Evolutionary conservation across 192 early-diverging fungal genomes (phyloP).

Genomic region (Diversispora epigaea): DNA sequence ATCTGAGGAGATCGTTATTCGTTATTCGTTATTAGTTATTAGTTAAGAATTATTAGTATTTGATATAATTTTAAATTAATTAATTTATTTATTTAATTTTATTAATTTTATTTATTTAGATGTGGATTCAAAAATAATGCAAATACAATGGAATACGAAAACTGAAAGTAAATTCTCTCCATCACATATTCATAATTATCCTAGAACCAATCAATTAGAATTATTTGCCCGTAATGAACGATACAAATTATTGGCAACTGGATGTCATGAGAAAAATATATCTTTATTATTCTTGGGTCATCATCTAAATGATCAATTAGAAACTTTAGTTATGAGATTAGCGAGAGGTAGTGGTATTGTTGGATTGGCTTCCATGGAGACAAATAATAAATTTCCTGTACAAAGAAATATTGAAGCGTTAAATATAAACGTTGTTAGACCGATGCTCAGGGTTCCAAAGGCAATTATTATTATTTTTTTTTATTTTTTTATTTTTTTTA

Average conservation of each 20-base stretch:
- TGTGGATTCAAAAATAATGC: conserved; percentile 9
- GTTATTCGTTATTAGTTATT: too few relatives aligned
- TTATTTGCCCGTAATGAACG: conserved; percentile 41
- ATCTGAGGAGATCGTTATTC: neutral
- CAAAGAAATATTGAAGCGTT: conserved; percentile 41
- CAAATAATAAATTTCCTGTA: conserved; percentile 36
- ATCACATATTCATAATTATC: neutral
- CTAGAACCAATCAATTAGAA: conserved; percentile 40
- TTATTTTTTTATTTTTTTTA: neutral
- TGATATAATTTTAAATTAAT: neutral
- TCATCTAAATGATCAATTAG: conserved; percentile 49
- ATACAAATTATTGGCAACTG: conserved; percentile 40
- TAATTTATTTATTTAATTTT: neutral
- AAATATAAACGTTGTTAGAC: conserved; percentile 41
- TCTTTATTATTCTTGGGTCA: conserved; percentile 47
- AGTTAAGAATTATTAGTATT: neutral
- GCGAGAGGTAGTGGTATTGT: conserved; percentile 46
- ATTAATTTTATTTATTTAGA: neutral
- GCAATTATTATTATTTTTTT: conserved; percentile 26
- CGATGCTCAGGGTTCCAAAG: conserved; percentile 44
- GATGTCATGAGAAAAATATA: conserved; percentile 40
- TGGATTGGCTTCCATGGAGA: conserved; percentile 46
- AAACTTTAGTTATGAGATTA: conserved; percentile 45
- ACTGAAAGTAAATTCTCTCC: neutral
- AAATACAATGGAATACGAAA: neutral